Evolutionary conservation across 2,329 filamentous ascomycete species (phyloP).

Genomic region (Aaosphaeria arxii): DNA sequence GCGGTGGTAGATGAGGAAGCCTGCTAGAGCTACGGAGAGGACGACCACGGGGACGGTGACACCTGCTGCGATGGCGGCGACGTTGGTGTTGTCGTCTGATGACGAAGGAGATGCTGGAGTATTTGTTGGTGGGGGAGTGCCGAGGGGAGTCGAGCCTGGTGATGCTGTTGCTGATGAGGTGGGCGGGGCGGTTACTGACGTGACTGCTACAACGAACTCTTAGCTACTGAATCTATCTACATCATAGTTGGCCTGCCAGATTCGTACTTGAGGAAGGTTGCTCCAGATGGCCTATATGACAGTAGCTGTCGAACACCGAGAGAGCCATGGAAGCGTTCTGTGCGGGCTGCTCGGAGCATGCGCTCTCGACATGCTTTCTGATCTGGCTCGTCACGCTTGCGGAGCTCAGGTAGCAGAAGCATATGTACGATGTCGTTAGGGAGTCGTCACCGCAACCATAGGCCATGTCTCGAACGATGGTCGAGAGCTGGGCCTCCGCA

Average conservation of each 20-base stretch:
- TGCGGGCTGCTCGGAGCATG: slow-evolving; percentile 4
- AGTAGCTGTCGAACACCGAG: slow-evolving; percentile 11
- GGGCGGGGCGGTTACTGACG: neutral
- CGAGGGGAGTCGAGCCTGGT: neutral
- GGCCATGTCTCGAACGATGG: slow-evolving; percentile 15
- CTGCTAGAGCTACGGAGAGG: slow-evolving; percentile 3
- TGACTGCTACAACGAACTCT: neutral
- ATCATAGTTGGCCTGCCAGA: neutral
- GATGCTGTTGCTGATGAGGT: neutral
- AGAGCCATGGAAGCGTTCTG: slow-evolving; percentile 7
- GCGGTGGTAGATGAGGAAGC: slow-evolving; percentile 5
- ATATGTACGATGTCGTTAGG: slow-evolving; percentile 12
- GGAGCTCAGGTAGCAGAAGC: slow-evolving; percentile 14
- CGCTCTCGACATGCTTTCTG: slow-evolving; percentile 5
- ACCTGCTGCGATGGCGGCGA: slow-evolving; percentile 5
- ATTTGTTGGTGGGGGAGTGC: neutral
- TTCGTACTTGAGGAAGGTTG: neutral
- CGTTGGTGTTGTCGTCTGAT: neutral
- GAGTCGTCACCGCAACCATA: slow-evolving; percentile 15
- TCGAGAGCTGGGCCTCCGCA: slow-evolving; percentile 12
- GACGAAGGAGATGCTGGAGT: neutral
- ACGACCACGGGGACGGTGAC: slow-evolving; percentile 7
- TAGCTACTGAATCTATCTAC: neutral
- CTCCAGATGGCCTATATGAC: slow-evolving; percentile 3
- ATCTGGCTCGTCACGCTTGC: slow-evolving; percentile 12